phyloP scores from a whole-genome alignment of 2,329 filamentous ascomycete species.

The Aspergillus ochraceus region DNA sequence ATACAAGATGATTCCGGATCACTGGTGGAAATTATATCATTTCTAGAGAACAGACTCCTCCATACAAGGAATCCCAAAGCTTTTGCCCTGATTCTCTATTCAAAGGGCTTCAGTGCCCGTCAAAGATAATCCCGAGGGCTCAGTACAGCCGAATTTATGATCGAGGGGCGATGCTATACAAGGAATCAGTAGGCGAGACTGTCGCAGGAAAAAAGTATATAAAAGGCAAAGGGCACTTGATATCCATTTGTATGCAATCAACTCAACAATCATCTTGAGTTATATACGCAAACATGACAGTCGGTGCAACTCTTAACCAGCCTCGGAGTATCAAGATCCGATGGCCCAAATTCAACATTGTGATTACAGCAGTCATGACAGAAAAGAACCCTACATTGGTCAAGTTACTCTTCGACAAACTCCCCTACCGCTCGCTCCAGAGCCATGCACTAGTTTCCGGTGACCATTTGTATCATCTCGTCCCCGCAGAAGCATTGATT shows the following conservation, averaged over 20 bases:
- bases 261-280: not conserved
- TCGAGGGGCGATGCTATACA: too few relatives aligned
- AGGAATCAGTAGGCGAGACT: too few relatives aligned
- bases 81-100: too few relatives aligned
- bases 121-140: too few relatives aligned
- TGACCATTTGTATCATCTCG: slow-evolving; percentile 16
- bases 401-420: slow-evolving; percentile 4
- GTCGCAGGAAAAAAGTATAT: too few relatives aligned
- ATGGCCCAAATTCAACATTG: slow-evolving; percentile 12
- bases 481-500: slow-evolving; percentile 12
- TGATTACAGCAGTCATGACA: slow-evolving; percentile 10
- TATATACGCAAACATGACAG: not conserved
- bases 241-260: not conserved
- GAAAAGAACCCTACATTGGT: slow-evolving; percentile 7
- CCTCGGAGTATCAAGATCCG: slow-evolving; percentile 12
- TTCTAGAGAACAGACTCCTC: too few relatives aligned
- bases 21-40: too few relatives aligned
- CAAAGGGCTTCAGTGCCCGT: too few relatives aligned
- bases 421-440: slow-evolving; percentile 17
- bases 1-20: too few relatives aligned
- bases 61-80: too few relatives aligned
- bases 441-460: slow-evolving; percentile 17
- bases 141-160: too few relatives aligned
- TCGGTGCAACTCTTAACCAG: not conserved
- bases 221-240: too few relatives aligned